Evolutionary conservation across 2,329 filamentous ascomycete species (phyloP).

Genomic region (Aspergillus terreus): DNA sequence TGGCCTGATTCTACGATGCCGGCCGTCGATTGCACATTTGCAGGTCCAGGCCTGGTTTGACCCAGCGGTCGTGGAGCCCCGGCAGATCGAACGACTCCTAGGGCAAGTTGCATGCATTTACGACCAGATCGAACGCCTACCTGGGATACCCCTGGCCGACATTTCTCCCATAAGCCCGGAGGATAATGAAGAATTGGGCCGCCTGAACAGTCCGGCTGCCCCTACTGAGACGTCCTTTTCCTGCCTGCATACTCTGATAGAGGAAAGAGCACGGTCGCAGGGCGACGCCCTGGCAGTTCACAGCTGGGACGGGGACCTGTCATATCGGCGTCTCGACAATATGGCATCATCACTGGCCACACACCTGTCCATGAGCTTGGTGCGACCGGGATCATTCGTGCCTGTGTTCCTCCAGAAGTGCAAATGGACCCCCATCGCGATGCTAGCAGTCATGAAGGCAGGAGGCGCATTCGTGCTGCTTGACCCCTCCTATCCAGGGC

Average conservation of each 20-base stretch:
- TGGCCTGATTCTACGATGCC: conserved; percentile 10
- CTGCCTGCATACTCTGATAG: background rate
- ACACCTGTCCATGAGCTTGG: background rate
- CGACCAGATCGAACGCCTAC: conserved; percentile 7
- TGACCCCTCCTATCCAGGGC: conserved; percentile 5
- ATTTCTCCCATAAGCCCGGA: conserved; percentile 1
- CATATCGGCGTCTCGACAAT: conserved; percentile 4
- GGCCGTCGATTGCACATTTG: background rate
- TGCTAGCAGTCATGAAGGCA: conserved; percentile 27
- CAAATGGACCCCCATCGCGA: conserved; percentile 16
- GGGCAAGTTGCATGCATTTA: conserved; percentile 12
- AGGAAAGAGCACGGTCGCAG: background rate
- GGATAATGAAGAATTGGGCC: background rate
- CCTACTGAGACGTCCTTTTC: background rate
- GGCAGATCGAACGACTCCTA: conserved; percentile 10
- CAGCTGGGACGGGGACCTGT: conserved; percentile 10
- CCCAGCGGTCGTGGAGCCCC: conserved; percentile 4
- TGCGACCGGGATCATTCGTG: background rate
- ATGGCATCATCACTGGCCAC: background rate
- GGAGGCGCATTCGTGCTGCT: conserved; percentile 26
- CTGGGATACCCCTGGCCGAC: background rate
- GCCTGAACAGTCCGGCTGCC: background rate
- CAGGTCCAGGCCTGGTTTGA: conserved; percentile 4
- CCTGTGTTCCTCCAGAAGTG: conserved; percentile 6
- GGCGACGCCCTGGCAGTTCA: background rate